phyloP scores from a whole-genome alignment of 2,329 filamentous ascomycete genomes.

The Coniochaeta sp. region DNA sequence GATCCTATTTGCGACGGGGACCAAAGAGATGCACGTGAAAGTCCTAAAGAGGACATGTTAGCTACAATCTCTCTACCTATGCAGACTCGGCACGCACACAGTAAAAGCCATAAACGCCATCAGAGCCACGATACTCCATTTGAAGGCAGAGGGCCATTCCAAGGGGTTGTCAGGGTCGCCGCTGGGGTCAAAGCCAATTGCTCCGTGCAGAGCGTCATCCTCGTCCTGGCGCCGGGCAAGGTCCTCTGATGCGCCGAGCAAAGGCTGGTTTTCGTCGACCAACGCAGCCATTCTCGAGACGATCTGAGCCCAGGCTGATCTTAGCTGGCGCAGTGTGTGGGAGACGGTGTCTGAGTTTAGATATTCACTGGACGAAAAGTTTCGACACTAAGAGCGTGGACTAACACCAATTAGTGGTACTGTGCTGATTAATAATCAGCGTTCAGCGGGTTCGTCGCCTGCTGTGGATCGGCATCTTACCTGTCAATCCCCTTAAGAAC shows the following conservation, averaged over 20 bases:
- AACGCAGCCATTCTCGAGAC: not conserved
- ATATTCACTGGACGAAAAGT: not conserved
- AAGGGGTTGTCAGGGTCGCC: conserved; percentile 43
- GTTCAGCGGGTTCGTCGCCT: not conserved
- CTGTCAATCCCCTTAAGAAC: too few species aligned
- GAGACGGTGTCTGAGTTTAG: not conserved
- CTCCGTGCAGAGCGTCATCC: conserved; percentile 5
- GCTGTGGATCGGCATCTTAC: not conserved
- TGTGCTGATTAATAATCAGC: not conserved
- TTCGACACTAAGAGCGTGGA: not conserved
- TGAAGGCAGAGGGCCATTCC: conserved; percentile 43
- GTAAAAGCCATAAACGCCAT: conserved; percentile 48
- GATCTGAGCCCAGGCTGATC: not conserved
- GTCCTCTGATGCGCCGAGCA: not conserved
- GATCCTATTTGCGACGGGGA: conserved; percentile 45
- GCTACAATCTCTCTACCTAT: not conserved
- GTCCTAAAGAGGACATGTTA: conserved; percentile 31
- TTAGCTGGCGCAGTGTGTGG: not conserved
- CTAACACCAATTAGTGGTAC: not conserved
- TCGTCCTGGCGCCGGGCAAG: conserved; percentile 12
- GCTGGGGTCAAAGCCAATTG: conserved; percentile 34
- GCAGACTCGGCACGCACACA: conserved; percentile 31
- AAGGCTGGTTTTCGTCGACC: conserved; percentile 1
- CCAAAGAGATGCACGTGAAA: conserved; percentile 48
- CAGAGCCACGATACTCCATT: conserved; percentile 44